Conservation (phyloP, 345 rosid species). For the Limnanthes douglasii region DNA sequence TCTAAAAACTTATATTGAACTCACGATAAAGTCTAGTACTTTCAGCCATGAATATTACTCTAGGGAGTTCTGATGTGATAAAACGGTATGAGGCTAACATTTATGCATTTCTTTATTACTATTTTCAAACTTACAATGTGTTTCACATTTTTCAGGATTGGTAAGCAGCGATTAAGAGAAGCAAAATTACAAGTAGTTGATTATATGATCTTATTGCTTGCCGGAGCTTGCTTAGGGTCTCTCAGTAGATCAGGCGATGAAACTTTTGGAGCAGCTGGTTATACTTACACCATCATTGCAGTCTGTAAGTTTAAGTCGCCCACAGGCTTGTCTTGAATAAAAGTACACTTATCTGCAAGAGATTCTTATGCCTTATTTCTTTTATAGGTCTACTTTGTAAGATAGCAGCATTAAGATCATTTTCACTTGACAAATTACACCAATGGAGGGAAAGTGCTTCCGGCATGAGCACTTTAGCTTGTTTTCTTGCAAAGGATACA, state of each 20-base stretch:
- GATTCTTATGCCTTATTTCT: no score
- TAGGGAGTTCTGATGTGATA: no score
- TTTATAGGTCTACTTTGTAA: constrained; percentile 90
- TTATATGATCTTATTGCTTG: constrained; percentile 75
- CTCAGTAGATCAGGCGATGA: constrained; percentile 43
- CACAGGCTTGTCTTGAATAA: no score
- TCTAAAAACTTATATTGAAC: no score
- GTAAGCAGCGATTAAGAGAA: constrained; percentile 76
- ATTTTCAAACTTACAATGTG: not conserved
- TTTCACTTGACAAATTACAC: constrained; percentile 78
- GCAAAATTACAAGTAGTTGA: constrained; percentile 67
- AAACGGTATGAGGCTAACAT: no score
- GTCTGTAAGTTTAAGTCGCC: constrained; percentile 52
- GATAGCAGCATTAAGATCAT: constrained; percentile 81
- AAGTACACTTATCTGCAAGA: no score
- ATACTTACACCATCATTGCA: constrained; percentile 73
- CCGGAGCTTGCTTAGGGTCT: constrained; percentile 90
- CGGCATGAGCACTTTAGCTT: constrained; percentile 87
- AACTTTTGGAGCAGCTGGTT: constrained; percentile 65
- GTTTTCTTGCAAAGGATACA: constrained; percentile 87
- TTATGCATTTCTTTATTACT: not conserved
- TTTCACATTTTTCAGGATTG: constrained; percentile 75
- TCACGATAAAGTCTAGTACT: no score
- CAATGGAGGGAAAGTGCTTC: constrained; percentile 94
- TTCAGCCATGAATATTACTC: no score